phyloP scores from a whole-genome alignment of 148 eudicot species.

The Chenopodium album region DNA sequence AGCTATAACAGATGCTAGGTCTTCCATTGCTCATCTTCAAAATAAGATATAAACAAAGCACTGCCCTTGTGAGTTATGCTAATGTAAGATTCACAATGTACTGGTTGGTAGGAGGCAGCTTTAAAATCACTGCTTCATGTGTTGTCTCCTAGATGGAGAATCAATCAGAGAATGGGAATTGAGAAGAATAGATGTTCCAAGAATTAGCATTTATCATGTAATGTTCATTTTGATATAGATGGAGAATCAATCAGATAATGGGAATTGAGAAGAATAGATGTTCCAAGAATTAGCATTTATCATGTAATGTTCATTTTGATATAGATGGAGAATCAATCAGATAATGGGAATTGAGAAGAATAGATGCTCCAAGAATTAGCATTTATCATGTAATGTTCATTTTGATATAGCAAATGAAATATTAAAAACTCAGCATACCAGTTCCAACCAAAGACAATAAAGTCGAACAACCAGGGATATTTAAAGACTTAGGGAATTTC shows the following conservation, averaged over 20 bases:
- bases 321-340: not conserved
- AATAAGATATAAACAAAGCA: no score
- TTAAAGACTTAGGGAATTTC: slow-evolving; percentile 56
- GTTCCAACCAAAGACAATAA: slow-evolving; percentile 79
- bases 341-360: not conserved
- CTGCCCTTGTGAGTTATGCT: not conserved
- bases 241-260: no score
- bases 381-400: not conserved
- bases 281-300: not conserved
- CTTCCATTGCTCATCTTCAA: no score
- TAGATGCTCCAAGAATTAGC: not conserved
- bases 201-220: not conserved
- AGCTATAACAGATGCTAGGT: no score
- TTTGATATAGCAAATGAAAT: not conserved
- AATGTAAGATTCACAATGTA: not conserved
- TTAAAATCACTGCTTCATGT: not conserved
- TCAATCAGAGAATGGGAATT: not conserved
- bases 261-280: not conserved
- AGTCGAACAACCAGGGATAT: slow-evolving; percentile 75
- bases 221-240: not conserved
- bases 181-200: not conserved
- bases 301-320: not conserved
- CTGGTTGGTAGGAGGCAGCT: not conserved
- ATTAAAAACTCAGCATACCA: slow-evolving; percentile 41
- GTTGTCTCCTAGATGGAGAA: not conserved